phyloP scores from a whole-genome alignment of 305 asterid genomes.

The Fraxinus baroniana region DNA sequence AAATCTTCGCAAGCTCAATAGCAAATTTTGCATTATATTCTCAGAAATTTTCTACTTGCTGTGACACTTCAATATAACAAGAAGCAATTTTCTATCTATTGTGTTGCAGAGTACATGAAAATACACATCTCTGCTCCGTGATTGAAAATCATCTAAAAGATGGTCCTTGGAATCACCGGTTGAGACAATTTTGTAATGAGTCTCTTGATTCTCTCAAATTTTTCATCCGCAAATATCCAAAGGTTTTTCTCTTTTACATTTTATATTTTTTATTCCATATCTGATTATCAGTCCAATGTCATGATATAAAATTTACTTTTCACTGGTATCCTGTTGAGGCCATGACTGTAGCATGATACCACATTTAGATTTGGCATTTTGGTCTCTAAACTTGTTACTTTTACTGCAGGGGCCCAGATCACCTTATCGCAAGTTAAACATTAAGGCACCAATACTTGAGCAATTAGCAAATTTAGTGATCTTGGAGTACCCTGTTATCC shows the following conservation, averaged over 20 bases:
- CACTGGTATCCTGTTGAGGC: no score
- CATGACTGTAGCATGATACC: not conserved
- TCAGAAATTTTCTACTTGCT: not conserved
- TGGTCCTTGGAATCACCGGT: slow-evolving; percentile 66
- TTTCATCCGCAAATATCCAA: slow-evolving; percentile 49
- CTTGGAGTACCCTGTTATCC: slow-evolving; percentile 75
- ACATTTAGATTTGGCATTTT: not conserved
- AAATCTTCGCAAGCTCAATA: not conserved
- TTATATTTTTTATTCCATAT: not conserved
- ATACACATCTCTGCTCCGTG: slow-evolving; percentile 45
- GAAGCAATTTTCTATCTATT: not conserved
- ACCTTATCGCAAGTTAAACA: slow-evolving; percentile 49
- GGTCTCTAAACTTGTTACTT: not conserved
- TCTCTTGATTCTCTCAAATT: slow-evolving; percentile 60
- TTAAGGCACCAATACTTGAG: slow-evolving; percentile 51
- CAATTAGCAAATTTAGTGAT: slow-evolving; percentile 57
- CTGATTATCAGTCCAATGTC: not conserved
- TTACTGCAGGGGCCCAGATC: slow-evolving; percentile 58
- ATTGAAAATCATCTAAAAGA: slow-evolving; percentile 67
- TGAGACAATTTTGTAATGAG: slow-evolving; percentile 62
- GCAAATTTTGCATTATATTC: not conserved
- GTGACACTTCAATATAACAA: not conserved
- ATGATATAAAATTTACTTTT: no score
- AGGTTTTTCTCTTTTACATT: slow-evolving; percentile 18
- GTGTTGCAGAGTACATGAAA: slow-evolving; percentile 62